Evolutionary conservation across 306 rosid species (phyloP).

Genomic region (Lathyrus oleraceus): DNA sequence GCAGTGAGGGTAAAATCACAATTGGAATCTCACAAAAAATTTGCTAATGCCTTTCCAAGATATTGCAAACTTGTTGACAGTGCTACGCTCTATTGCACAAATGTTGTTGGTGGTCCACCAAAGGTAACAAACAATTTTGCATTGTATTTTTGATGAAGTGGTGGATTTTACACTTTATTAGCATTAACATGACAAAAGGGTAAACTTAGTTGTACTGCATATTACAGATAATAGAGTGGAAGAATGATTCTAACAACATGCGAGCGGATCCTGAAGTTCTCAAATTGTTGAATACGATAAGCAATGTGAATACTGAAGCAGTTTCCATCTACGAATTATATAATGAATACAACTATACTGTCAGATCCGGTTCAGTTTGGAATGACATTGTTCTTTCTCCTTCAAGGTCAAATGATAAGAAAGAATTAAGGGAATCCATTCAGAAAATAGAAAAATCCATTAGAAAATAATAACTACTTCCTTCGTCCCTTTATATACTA

Average conservation of each 20-base stretch:
- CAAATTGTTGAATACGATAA: slow-evolving; percentile 47
- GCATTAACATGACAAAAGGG: slow-evolving; percentile 10
- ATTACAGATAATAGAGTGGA: slow-evolving; percentile 69
- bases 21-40: slow-evolving; percentile 85
- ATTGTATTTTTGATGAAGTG: not conserved
- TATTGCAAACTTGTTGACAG: slow-evolving; percentile 81
- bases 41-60: slow-evolving; percentile 70
- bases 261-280: slow-evolving; percentile 58
- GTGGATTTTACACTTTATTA: not conserved
- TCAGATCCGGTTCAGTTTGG: slow-evolving; percentile 62
- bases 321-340: slow-evolving; percentile 71
- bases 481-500: not conserved
- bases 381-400: slow-evolving; percentile 54
- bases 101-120: slow-evolving; percentile 56
- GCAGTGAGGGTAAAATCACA: slow-evolving; percentile 95
- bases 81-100: slow-evolving; percentile 75
- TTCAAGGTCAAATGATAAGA: slow-evolving; percentile 51
- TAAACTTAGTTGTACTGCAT: slow-evolving; percentile 23
- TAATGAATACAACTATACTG: slow-evolving; percentile 36
- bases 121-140: slow-evolving; percentile 51
- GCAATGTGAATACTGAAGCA: slow-evolving; percentile 64
- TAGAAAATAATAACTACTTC: not conserved
- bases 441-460: slow-evolving; percentile 49
- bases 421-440: slow-evolving; percentile 50
- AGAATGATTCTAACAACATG: slow-evolving; percentile 51